Conservation (phyloP, 306 rosid species). For the Crataegus laevigata region DNA sequence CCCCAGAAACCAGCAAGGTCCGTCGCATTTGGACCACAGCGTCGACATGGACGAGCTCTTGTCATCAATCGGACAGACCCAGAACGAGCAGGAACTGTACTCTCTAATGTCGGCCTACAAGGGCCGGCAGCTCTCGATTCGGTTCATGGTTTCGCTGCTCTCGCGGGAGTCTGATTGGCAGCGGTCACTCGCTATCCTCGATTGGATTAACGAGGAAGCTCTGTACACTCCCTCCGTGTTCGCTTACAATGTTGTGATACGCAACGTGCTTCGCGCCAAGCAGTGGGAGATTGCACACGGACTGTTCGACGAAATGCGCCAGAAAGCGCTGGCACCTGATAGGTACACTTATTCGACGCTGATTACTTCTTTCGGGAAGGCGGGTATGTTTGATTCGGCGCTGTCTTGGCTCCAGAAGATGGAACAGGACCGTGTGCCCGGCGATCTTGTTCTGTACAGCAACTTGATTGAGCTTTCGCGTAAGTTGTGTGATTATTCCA, state of each 20-base stretch:
- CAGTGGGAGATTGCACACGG: conserved; percentile 81
- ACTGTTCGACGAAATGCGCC: conserved; percentile 95
- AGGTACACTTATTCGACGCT: conserved; percentile 88
- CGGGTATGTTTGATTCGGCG: conserved; percentile 79
- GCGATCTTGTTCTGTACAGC: conserved; percentile 82
- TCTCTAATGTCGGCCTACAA: conserved; percentile 54
- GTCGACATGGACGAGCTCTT: conserved; percentile 76
- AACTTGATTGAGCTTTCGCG: conserved; percentile 84
- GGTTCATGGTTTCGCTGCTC: conserved; percentile 74
- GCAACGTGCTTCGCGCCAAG: conserved; percentile 77
- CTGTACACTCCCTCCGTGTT: conserved; percentile 61
- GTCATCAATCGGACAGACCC: conserved; percentile 43
- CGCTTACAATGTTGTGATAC: conserved; percentile 76
- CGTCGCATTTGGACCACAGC: conserved; percentile 46
- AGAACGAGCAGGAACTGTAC: conserved; percentile 54
- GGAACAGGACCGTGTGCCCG: conserved; percentile 79
- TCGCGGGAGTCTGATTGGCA: conserved; percentile 88
- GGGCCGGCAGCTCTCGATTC: conserved; percentile 58
- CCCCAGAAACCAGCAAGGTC: conserved; percentile 27
- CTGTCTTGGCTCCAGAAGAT: conserved; percentile 81
- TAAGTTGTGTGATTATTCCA: conserved; percentile 66
- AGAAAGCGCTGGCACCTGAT: conserved; percentile 70
- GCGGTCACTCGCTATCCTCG: conserved; percentile 72
- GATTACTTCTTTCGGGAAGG: conserved; percentile 69
- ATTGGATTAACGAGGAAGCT: conserved; percentile 84